phyloP scores from a whole-genome alignment of 1,284 basidiomycete species.

The Irpex lacteus region DNA sequence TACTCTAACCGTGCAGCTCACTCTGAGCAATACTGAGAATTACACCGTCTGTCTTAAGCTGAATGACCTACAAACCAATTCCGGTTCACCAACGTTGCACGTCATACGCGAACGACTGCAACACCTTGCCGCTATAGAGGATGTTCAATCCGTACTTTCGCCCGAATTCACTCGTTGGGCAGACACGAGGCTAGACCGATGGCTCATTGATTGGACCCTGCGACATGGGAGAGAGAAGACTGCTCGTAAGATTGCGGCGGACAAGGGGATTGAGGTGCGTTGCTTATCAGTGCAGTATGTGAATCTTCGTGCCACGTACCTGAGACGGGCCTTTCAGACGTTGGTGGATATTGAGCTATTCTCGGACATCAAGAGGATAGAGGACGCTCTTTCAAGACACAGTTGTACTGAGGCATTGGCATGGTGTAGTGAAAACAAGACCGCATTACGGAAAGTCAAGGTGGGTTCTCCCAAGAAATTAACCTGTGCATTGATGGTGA shows the following conservation, averaged over 20 bases:
- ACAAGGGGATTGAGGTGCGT: slow-evolving; percentile 69
- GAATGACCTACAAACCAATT: slow-evolving; percentile 62
- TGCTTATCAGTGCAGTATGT: slow-evolving; percentile 17
- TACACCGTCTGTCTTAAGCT: slow-evolving; percentile 41
- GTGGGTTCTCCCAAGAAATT: slow-evolving; percentile 37
- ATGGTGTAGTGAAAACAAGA: slow-evolving; percentile 98
- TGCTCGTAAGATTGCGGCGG: slow-evolving; percentile 65
- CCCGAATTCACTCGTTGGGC: slow-evolving; percentile 74
- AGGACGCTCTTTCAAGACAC: slow-evolving; percentile 71
- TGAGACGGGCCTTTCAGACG: slow-evolving; percentile 41
- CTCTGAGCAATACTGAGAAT: not conserved
- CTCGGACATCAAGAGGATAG: slow-evolving; percentile 83
- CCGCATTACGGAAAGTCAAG: slow-evolving; percentile 87
- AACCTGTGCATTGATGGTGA: slow-evolving; percentile 7
- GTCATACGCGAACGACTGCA: slow-evolving; percentile 72
- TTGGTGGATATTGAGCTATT: slow-evolving; percentile 93
- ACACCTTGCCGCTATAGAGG: slow-evolving; percentile 64
- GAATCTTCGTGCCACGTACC: not conserved
- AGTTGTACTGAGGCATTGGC: slow-evolving; percentile 86
- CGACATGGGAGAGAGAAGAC: slow-evolving; percentile 71
- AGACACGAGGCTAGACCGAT: slow-evolving; percentile 79
- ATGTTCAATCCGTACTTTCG: slow-evolving; percentile 45
- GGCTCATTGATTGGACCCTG: slow-evolving; percentile 91
- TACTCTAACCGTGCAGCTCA: not conserved
- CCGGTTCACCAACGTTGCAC: slow-evolving; percentile 64